Base-by-base conservation (phyloP, 2,329 filamentous ascomycete species). In the Xylaria sp. region DNA sequence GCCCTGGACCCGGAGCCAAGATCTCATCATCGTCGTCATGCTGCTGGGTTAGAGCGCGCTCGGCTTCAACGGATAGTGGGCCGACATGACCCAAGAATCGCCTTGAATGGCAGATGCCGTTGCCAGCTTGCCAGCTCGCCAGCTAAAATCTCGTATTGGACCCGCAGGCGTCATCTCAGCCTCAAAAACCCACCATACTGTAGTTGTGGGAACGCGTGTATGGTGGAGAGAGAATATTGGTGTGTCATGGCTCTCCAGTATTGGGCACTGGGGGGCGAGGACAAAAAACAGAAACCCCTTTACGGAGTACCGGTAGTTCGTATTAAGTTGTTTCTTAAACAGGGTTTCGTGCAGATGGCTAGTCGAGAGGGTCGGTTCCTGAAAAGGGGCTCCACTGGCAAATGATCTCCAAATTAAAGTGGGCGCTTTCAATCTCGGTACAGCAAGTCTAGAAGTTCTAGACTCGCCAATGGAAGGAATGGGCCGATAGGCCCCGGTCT, bases 81-180 rank as follows among this genome's bases (percentile, higher is more conserved):
- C 66, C 68, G 23, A 66, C 25, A 61, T 37, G 62, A 59, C 46
- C 55, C 54, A 60, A 59, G 54, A 44, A 52, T 41, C 46, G 25
- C 54, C 15, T 13, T 48, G 15, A 63, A 54, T 67, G 65, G 68
- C 28, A 63, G 57, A 59, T 69, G 50, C 64, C 56, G 66, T 34
- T 50, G 69, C 66, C 69, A 71, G 57, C 67, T 34, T 50, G 69
- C 66, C 69, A 71, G 57, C 67, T 6, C 44, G 69, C 66, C 69
- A 71, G 57, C 67, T 6, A 62, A 59, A 67, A 59, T 56, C 68
- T 71, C 68, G 69, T 71, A 72, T 71, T 65, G 10, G 55, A 65
- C 65, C 61, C 62, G 52, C 65, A 67, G 68, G 51, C 65, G 65
- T 65, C 52, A 59, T 68, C 60, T 71, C 69, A 71, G 69, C 69